Evolutionary conservation across 768 basidiomycete species (phyloP), one percentile per base, ranked within the genome.

Genomic region (Leccinum imitatum): DNA sequence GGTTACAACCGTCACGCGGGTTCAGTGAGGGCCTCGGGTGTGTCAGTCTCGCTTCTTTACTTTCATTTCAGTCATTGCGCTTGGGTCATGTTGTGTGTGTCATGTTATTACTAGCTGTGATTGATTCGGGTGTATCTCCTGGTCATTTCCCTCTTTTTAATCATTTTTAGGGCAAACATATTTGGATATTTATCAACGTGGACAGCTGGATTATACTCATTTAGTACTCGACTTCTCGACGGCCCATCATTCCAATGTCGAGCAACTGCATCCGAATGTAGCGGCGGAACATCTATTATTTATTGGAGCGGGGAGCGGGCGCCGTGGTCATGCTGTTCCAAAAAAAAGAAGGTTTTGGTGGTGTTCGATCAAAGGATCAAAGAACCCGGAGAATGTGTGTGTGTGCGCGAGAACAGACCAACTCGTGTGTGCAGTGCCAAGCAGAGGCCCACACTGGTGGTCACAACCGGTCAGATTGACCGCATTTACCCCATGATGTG

Each of bases 1-100:
- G 37, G 3, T 23, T 59, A 25, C 23, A 25, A 25, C 23, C 63
- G 37, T 53, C 11, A 62, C 67, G 37, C 39, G 55, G 9, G 51
- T 48, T 7, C 51, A 44, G 30, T 61, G 58, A 58, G 37, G 50
- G 23, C 23, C 23, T 23, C 11, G 44, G 17, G 17, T 47, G 10
- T 4, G 17, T 47, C 13, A 9, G 41, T n/a, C 4, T 33, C 13
- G 14, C 14, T 51, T 41, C 19, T 56, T 30, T 56, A 35, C 33
- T 13, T 35, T 35, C 13, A 35, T 35, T 13, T 35, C 33, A 13
- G 33, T 35, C 33, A 13, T 3, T 35, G 33, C 13, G 13, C 11
- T 13, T 35, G 13, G 15, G 48, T 21, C 25, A 37, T 33, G 30
- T n/a, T n/a, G n/a, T 57, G 50, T 11, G 9, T 23, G 23, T 23